Evolutionary conservation across 352 stramenopile genomes (phyloP).

Genomic region (Thraustochytrium striatum): DNA sequence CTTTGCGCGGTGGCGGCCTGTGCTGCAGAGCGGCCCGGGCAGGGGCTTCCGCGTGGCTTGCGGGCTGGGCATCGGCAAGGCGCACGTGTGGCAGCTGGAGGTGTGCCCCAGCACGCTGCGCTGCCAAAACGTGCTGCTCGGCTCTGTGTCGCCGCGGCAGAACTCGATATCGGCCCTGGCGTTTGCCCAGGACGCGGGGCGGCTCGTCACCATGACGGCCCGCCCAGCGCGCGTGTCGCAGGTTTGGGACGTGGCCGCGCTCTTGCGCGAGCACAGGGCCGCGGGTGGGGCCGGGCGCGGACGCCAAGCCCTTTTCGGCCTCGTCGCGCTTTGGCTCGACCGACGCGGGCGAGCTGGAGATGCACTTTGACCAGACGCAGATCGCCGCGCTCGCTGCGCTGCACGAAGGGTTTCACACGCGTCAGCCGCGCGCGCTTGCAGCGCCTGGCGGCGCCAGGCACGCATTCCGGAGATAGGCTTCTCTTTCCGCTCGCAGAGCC

Average conservation of each 20-base stretch:
- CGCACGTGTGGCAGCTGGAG: slow-evolving; percentile 18
- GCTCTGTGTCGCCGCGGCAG: neutral
- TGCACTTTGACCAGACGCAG: neutral
- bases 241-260: slow-evolving; percentile 3
- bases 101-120: neutral
- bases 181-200: neutral
- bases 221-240: slow-evolving; percentile 8
- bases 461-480: too few species aligned
- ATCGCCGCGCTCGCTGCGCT: neutral
- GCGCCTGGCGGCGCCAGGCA: too few species aligned
- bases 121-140: neutral
- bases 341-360: neutral
- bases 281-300: too few species aligned
- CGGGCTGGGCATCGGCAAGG: slow-evolving; percentile 34
- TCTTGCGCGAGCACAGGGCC: neutral
- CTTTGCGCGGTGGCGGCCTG: neutral
- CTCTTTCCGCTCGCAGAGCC: too few species aligned
- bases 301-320: neutral
- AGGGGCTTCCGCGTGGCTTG: neutral
- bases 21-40: neutral
- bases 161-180: slow-evolving; percentile 16
- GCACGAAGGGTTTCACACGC: neutral
- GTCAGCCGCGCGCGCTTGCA: too few species aligned
- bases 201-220: slow-evolving; percentile 23
- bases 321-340: neutral